Conservation (phyloP, 495 filamentous ascomycete genomes). For the Rhypophila decipiens region DNA sequence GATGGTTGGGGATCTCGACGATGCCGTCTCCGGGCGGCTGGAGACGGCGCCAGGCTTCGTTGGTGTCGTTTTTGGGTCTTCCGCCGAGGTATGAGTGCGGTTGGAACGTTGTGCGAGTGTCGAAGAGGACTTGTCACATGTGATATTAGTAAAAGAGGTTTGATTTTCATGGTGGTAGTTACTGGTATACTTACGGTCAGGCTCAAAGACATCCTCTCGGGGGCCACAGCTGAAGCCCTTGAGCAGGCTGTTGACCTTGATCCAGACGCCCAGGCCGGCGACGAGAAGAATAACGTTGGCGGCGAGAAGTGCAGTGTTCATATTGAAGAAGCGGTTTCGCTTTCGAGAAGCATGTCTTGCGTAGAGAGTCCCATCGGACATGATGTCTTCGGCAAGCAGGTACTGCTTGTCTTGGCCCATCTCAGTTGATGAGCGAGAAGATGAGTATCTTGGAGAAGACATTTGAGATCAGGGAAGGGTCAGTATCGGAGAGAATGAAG, state of each 20-base stretch:
- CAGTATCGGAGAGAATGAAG: neutral
- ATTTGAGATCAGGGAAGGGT: neutral
- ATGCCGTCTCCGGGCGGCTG: slow-evolving; percentile 6
- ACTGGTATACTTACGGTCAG: slow-evolving; percentile 2
- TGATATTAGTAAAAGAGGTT: neutral
- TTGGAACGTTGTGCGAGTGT: slow-evolving; percentile 2
- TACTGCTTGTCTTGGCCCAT: slow-evolving; percentile 4
- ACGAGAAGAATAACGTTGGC: slow-evolving; percentile 1
- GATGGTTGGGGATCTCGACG: slow-evolving; percentile 3
- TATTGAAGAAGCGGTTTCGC: neutral
- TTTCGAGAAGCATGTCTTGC: neutral
- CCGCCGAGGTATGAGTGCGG: slow-evolving; percentile 3
- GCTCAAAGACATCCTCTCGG: slow-evolving; percentile 1
- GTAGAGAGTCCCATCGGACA: neutral
- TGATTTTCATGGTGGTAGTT: too few species aligned
- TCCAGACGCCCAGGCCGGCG: slow-evolving; percentile 1
- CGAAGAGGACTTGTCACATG: neutral
- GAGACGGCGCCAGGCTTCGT: slow-evolving; percentile 5
- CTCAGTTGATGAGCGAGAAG: neutral
- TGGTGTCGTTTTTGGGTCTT: neutral
- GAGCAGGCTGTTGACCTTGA: neutral
- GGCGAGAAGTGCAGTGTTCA: neutral
- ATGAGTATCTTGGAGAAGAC: neutral
- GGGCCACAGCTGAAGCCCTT: slow-evolving; percentile 3
- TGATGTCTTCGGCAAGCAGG: slow-evolving; percentile 1